Percentiles rank a stretch among this genome's conserved stretches.
Evolutionary conservation across 371 early-diverging fungal genomes (phyloP).

Genomic region (Catenaria anguillulae): DNA sequence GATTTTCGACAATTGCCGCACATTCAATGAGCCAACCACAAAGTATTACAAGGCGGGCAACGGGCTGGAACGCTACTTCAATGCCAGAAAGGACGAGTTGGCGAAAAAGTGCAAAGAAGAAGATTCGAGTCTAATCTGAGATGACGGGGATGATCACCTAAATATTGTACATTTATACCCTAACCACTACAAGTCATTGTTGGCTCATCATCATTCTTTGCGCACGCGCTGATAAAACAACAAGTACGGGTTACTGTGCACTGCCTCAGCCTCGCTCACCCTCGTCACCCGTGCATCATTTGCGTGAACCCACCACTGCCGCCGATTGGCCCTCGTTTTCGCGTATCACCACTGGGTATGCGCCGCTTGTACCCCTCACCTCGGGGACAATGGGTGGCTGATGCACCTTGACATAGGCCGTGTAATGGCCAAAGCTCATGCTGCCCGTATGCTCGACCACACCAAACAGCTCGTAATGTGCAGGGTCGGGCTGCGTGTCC

Average conservation of each 20-base stretch:
- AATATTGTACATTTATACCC: too few relatives aligned
- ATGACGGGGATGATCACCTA: too few relatives aligned
- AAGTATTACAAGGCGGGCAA: conserved; percentile 66
- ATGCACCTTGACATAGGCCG: background rate
- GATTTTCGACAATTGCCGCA: conserved; percentile 74
- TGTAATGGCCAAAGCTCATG: background rate
- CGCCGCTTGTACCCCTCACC: background rate
- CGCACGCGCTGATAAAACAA: background rate
- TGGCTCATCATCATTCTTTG: too few relatives aligned
- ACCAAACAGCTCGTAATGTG: background rate
- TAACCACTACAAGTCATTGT: too few relatives aligned
- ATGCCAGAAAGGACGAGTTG: conserved; percentile 24
- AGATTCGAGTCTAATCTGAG: conserved; percentile 2
- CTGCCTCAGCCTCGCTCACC: background rate
- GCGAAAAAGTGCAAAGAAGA: conserved; percentile 24
- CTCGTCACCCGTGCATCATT: background rate
- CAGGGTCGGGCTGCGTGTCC: background rate
- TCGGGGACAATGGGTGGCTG: background rate
- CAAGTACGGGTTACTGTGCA: background rate
- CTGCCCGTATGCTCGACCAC: background rate
- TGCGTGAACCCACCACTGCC: background rate
- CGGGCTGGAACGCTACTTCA: conserved; percentile 52
- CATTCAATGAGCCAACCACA: conserved; percentile 66
- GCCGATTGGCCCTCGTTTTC: background rate
- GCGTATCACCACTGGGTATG: background rate